Conservation (phyloP, 768 basidiomycete genomes). For the Suillus variegatus region DNA sequence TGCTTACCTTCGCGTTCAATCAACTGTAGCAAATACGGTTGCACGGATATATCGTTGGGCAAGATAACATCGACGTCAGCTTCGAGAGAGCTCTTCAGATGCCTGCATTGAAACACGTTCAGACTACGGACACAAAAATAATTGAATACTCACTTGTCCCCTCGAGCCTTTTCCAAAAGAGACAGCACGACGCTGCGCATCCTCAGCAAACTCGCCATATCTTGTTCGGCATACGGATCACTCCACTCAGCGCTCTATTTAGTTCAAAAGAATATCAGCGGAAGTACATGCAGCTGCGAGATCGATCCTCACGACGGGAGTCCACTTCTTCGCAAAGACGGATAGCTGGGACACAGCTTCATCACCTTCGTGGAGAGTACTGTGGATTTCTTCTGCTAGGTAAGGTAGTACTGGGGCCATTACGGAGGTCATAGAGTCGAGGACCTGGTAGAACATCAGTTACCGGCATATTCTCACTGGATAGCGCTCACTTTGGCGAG, state of each 20-base stretch:
- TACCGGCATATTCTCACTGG: background rate
- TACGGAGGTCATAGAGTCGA: constrained; percentile 66
- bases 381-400: constrained; percentile 85
- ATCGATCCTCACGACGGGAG: constrained; percentile 53
- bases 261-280: too few relatives aligned
- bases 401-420: constrained; percentile 89
- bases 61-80: constrained; percentile 70
- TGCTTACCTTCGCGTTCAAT: constrained; percentile 45
- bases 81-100: constrained; percentile 75
- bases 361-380: constrained; percentile 24
- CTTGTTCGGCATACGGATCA: constrained; percentile 51
- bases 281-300: background rate
- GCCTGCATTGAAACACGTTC: constrained; percentile 40
- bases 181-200: constrained; percentile 63
- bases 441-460: constrained; percentile 42
- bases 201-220: constrained; percentile 64
- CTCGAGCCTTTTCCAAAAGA: constrained; percentile 75
- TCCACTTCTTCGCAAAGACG: constrained; percentile 75
- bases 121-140: background rate
- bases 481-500: constrained; percentile 58
- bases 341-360: constrained; percentile 42
- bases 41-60: constrained; percentile 35
- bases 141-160: constrained; percentile 57
- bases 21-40: constrained; percentile 35
- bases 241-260: constrained; percentile 64